These are phyloP conservation scores for Teratosphaeria viscida DNA, from an alignment of 2,329 filamentous ascomycete species.

Conservation along the genomic window DNA sequence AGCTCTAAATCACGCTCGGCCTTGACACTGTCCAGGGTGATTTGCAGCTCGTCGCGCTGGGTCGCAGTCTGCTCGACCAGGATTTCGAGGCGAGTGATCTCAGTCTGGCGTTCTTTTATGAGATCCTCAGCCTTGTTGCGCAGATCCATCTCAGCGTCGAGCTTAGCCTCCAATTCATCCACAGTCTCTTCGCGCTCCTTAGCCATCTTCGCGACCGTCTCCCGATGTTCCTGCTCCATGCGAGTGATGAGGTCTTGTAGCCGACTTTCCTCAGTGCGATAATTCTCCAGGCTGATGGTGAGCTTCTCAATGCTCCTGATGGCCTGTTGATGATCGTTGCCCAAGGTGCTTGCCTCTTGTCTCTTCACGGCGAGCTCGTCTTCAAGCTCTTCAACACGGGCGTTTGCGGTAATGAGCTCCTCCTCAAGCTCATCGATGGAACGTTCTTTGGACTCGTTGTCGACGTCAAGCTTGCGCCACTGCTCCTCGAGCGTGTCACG, in stretches of 20 bases:
- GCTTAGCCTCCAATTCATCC: conserved; percentile 26
- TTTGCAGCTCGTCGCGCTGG: conserved; percentile 25
- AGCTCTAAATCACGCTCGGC: conserved; percentile 27
- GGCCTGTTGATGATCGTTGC: conserved; percentile 23
- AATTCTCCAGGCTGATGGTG: conserved; percentile 29
- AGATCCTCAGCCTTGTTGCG: conserved; percentile 30
- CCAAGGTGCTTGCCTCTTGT: conserved; percentile 13
- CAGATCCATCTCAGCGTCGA: conserved; percentile 27
- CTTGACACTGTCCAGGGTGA: conserved; percentile 25
- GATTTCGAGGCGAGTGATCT: conserved; percentile 31
- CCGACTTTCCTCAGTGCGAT: conserved; percentile 29
- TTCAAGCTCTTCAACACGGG: conserved; percentile 8
- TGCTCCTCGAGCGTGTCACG: conserved; percentile 27
- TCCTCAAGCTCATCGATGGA: conserved; percentile 24
- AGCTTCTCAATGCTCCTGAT: conserved; percentile 28
- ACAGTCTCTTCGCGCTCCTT: conserved; percentile 28
- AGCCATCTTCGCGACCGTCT: conserved; percentile 29
- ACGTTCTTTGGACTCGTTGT: conserved; percentile 28
- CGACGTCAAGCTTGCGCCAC: conserved; percentile 27
- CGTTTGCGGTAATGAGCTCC: conserved; percentile 19
- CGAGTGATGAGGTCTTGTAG: conserved; percentile 28
- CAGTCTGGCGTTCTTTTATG: conserved; percentile 27
- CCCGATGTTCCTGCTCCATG: conserved; percentile 31
- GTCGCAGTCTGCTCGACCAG: conserved; percentile 28
- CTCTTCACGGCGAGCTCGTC: conserved; percentile 14